Evolutionary conservation across 805 yeast genomes (phyloP), one percentile per base, ranked within the genome.

Genomic region (Clavispora fructus): DNA sequence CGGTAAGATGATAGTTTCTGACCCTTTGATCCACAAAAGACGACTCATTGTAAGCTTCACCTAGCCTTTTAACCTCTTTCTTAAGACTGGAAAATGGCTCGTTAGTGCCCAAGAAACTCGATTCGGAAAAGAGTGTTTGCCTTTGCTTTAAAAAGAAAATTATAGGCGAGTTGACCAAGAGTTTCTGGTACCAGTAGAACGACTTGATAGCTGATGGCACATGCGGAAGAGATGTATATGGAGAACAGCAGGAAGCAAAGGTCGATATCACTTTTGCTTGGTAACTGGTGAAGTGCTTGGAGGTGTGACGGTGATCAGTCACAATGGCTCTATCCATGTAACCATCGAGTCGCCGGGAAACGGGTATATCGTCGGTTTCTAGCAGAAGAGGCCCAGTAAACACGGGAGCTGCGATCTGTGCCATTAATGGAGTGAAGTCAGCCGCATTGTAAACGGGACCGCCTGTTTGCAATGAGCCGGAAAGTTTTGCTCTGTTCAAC

Each of bases 1-100:
- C 63, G 1, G 71, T 61, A 17, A 68, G 53, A 43, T 68, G 68
- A 52, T 70, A 70, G 33, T 53, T 57, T 19, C 71, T 50, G 1
- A 47, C 47, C 12, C 54, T 40, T 30, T 41, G 51, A 25, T 45
- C 48, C 7, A 44, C 37, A 11, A 31, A 33, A 1, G 41, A 39
- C 29, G 42, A 46, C 7, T 39, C 17, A 6, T 43, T 35, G 32
- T 47, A 49, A 8, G 40, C 33, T 13, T 39, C 49, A 10, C 48
- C 47, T 12, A 60, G 39, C 27, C 29, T 29, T 9, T 35, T 44
- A 6, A 64, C 37, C 10, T 39, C 14, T 3, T 41, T 26, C 23
- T 49, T 43, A 14, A 67, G 47, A 14, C 54, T 51, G 1, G 31
- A 23, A 4, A 49, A 46, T 13, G 65, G 63, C 28, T 57, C 37